Base-by-base conservation (phyloP, 2,329 filamentous ascomycete genomes). In the Colletotrichum viniferum region DNA sequence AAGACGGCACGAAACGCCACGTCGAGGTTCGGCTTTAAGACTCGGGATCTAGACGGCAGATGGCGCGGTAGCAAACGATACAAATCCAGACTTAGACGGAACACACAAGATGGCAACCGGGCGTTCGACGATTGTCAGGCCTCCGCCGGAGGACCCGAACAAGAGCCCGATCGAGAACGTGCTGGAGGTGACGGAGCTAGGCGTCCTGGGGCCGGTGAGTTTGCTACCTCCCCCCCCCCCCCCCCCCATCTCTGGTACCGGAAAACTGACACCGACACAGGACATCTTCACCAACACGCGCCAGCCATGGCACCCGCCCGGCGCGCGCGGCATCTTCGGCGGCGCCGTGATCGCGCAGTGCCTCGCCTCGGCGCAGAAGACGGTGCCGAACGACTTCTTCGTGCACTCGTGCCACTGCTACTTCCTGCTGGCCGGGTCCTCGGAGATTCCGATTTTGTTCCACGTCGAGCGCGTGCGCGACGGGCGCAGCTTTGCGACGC, bases 371-470 rank as follows among this genome's bases (percentile, higher is more conserved):
- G 97, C 95, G 28, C 96, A 98, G 84, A 92, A 92, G 81, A 99
- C 97, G 10, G 95, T 99, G 3, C 93, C 94, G 0, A 84, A 88
- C 30, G 89, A 94, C 82, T 98, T 98, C 85, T 91, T 93, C 75
- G 92, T 97, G 65, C 97, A 99, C 88, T 96, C 94, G 82, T 98
- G 98, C 94, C 97, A 99, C 90, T 98, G 97, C 90, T 99, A 98
- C 88, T 99, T 99, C 84, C 93, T 99, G 38, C 92, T 98, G 3
- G 96, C 96, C 6, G 97, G 97, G 32, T 94, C 96, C 81, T 90
- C 92, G 14, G 92, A 94, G 76, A 93, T 97, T 21, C 96, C 97
- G 36, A 94, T 98, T 78, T 90, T 98, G 77, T 98, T 98, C 87
- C 95, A 98, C 82, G 97, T 99, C 62, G 97, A 98, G 87, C 92